A percentile compares a stretch with the other conserved stretches of the same genome.
Evolutionary conservation across 495 filamentous ascomycete genomes (phyloP).

Genomic region (Neohortaea acidophila): DNA sequence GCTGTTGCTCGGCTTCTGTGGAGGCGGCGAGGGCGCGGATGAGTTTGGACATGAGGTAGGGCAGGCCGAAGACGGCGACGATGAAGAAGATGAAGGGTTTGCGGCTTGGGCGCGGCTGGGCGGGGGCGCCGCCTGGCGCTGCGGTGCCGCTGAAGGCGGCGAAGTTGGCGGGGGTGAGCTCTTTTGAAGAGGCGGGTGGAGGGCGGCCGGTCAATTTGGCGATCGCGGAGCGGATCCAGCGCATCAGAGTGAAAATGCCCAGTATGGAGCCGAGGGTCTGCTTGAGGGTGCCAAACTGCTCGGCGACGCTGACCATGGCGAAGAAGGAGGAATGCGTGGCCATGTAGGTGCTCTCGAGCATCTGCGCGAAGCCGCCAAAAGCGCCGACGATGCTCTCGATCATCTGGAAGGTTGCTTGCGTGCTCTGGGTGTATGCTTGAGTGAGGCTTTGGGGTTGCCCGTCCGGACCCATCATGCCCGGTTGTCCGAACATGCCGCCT

Average conservation of each 20-base stretch:
- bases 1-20: conserved; percentile 65
- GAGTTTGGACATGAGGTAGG: conserved; percentile 88
- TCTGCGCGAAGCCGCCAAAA: conserved; percentile 94
- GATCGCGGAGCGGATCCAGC: conserved; percentile 79
- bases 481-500: conserved; percentile 30
- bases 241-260: conserved; percentile 88
- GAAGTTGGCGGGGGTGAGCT: conserved; percentile 79
- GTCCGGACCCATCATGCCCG: conserved; percentile 43
- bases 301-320: conserved; percentile 95
- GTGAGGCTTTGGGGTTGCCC: conserved; percentile 90
- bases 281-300: conserved; percentile 85
- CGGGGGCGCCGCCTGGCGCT: conserved; percentile 34
- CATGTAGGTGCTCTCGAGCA: conserved; percentile 99
- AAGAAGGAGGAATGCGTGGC: conserved; percentile 99
- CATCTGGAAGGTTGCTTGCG: conserved; percentile 96
- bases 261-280: conserved; percentile 90
- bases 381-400: conserved; percentile 98
- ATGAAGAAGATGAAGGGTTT: conserved; percentile 96
- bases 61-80: conserved; percentile 81
- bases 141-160: conserved; percentile 64
- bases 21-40: conserved; percentile 68
- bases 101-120: conserved; percentile 53
- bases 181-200: conserved; percentile 66
- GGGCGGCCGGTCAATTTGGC: conserved; percentile 92
- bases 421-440: conserved; percentile 77